Evolutionary conservation across 768 basidiomycete genomes (phyloP).

Genomic region (Pulveroboletus sp.): DNA sequence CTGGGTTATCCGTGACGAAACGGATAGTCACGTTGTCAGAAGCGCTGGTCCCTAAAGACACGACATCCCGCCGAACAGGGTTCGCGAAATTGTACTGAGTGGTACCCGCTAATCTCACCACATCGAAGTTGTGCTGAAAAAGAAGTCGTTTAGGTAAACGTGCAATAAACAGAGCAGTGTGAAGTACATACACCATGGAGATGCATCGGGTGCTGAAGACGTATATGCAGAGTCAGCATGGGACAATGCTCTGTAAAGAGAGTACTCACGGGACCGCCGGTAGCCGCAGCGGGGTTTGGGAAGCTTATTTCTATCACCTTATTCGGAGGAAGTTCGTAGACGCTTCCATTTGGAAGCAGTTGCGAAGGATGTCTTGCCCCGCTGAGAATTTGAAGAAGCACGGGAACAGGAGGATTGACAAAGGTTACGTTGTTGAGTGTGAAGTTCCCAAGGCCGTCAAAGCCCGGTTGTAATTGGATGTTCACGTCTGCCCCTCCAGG

Average conservation of each 20-base stretch:
- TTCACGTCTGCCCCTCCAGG: slow-evolving; percentile 41
- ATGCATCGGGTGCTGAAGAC: slow-evolving; percentile 38
- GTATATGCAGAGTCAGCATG: neutral
- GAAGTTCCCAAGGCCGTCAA: slow-evolving; percentile 7
- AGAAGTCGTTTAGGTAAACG: neutral
- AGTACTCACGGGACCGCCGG: slow-evolving; percentile 31
- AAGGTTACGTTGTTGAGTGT: slow-evolving; percentile 32
- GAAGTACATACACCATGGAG: slow-evolving; percentile 36
- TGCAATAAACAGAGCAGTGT: neutral
- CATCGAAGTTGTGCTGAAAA: slow-evolving; percentile 35
- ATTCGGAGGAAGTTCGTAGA: slow-evolving; percentile 44
- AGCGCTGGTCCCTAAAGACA: slow-evolving; percentile 24
- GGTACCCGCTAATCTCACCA: slow-evolving; percentile 32
- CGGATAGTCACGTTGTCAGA: slow-evolving; percentile 50
- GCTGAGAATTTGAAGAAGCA: slow-evolving; percentile 57
- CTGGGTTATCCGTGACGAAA: slow-evolving; percentile 63
- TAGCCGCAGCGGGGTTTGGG: slow-evolving; percentile 28
- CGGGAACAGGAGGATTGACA: slow-evolving; percentile 42
- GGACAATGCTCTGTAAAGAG: neutral
- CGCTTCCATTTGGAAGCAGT: slow-evolving; percentile 46
- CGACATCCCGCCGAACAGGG: slow-evolving; percentile 35
- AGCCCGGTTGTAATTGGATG: slow-evolving; percentile 21
- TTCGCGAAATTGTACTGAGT: slow-evolving; percentile 34
- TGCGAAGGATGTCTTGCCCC: slow-evolving; percentile 44
- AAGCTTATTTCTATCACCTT: slow-evolving; percentile 45